Base-by-base conservation (phyloP, 2,329 filamentous ascomycete genomes). In the Tolypocladium cylindrosporum region DNA sequence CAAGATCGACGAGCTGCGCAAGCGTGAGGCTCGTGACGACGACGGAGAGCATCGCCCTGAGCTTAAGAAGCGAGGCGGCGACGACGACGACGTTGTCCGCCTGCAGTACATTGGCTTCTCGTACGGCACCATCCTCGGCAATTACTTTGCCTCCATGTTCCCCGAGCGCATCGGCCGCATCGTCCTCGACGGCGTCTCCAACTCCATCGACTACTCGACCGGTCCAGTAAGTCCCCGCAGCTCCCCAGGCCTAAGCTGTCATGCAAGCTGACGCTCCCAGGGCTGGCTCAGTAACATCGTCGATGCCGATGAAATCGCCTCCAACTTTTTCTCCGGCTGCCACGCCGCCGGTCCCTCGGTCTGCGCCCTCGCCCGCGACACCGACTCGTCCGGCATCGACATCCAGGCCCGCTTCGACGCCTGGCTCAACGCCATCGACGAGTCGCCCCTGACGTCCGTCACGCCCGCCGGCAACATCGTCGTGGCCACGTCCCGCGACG, bases 81-180 rank as follows among this genome's bases (percentile, higher is more conserved):
- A 48, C 36, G 24, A 34, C 21, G 45, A n/a, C 21, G 43, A 63
- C 31, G 56, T 62, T 1, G 58, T 60, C 3, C 48, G 64, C 13
- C 61, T 81, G 37, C 75, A 76, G 62, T 82, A 79, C 61, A 75
- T 77, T 69, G 78, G 79, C 0, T 74, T 81, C 56, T 79, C 77
- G 7, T 82, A 82, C 21, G 70, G 71, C 19, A 72, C 69, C 2
- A 21, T 70, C 0, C 64, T 74, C 0, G 72, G 72, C 1, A 71
- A 71, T 48, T 69, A 68, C 37, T 71, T 73, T 60, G 68, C 71
- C 2, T 68, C 71, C 37, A 65, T 74, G 67, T 74, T 69, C 40
- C 70, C 71, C 0, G 69, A 63, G 0, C 66, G 71, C 3, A 63
- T 79, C 10, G 75, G 71, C 0, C 71, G 76, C 16, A 65, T 80